Base-by-base conservation (phyloP, 306 rosid species). In the Pterocarpus santalinus region DNA sequence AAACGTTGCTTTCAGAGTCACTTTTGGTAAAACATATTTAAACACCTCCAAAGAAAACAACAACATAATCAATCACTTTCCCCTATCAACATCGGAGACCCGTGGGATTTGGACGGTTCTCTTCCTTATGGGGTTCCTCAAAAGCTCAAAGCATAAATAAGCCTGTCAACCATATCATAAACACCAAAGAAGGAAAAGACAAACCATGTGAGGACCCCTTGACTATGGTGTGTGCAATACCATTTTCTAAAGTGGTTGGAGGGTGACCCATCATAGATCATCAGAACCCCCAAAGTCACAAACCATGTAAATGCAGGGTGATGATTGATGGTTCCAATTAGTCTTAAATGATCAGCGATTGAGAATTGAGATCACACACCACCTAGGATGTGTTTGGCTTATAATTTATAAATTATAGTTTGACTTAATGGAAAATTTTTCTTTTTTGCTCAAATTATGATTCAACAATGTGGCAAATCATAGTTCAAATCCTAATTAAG, bases 61-160 rank as follows among this genome's bases (percentile, higher is more conserved):
- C 52, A 86, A 79, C 80, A 71, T 33, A 90, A 83, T 65, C 83
- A 63, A 79, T 89, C 92, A 74, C 88, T 91, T 83, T 89, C 91
- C 30, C 1, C 72, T 36, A 78, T 91, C 90, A 77, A 68, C 85
- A 62, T 89, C 90, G 2, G n/a, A 84, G 89, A 89, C 89, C 86
- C 91, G 85, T 88, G 85, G 78, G 84, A 47, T 72, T 83, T 88
- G 88, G 91, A 88, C 85, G 78, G 84, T 85, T 80, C 61, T 38
- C 72, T 61, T 62, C 61, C 79, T 80, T 63, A 78, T 83, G 85
- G 87, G 86, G 74, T 80, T 74, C 81, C 65, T 76, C 73, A 81
- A 85, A 81, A 77, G 81, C 82, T 85, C 80, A 67, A 43, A 36
- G 30, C 81, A 68, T 68, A 47, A 80, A 64, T 84, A 5, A 72